A percentile compares a stretch with the other conserved stretches of the same genome.
Evolutionary conservation across 225 moss, liverwort and hornwort species (phyloP).

Genomic region (Sphagnum contortum): DNA sequence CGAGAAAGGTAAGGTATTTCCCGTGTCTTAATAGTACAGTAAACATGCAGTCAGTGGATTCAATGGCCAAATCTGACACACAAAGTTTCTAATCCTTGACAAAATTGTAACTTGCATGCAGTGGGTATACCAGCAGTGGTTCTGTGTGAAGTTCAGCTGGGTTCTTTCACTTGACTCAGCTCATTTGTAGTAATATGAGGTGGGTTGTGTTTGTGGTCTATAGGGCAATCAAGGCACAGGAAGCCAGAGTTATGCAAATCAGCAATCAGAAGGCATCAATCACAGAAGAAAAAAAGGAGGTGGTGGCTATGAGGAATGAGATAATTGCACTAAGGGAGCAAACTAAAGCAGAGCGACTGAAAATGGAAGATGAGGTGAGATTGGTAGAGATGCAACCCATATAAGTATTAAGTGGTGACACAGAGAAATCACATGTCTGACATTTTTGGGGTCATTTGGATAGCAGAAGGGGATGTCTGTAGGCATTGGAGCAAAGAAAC

Average conservation of each 20-base stretch:
- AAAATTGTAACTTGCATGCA: too few species aligned
- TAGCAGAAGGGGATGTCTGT: not conserved
- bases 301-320: conserved; percentile 24
- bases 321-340: conserved; percentile 1
- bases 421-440: not conserved
- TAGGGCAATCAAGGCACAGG: conserved; percentile 24
- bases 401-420: not conserved
- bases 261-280: conserved; percentile 17
- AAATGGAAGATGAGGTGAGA: conserved; percentile 31
- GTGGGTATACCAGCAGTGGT: not conserved
- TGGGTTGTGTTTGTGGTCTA: conserved; percentile 4
- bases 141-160: not conserved
- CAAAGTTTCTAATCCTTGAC: too few species aligned
- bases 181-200: not conserved
- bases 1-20: conserved; percentile 28
- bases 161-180: not conserved
- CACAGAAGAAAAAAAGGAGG: conserved; percentile 22
- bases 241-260: conserved; percentile 14
- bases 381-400: too few species aligned
- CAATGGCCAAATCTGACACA: not conserved
- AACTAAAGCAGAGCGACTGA: conserved; percentile 27
- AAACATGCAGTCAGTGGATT: not conserved
- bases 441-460: not conserved
- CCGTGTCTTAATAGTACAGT: too few species aligned
- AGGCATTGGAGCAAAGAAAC: not conserved